A percentile compares a stretch with the other conserved stretches of the same genome.
Conservation (phyloP, 768 basidiomycete genomes). For the Sporobolomyces phaffii region DNA sequence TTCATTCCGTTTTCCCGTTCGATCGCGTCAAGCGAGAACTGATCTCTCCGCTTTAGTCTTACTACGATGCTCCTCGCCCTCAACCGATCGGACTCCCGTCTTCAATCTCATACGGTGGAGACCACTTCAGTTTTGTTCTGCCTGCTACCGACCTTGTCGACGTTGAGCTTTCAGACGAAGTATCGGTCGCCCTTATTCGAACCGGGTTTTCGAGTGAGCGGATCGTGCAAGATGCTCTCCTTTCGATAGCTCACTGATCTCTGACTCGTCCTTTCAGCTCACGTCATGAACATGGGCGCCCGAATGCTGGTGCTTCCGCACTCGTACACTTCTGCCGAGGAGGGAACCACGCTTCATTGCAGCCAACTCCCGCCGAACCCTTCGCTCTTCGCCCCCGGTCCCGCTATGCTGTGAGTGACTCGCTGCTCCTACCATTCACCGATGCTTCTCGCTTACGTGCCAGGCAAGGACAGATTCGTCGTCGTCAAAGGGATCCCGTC, state of each 20-base stretch:
- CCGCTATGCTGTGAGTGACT: constrained; percentile 43
- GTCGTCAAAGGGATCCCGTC: constrained; percentile 75
- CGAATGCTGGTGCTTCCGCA: constrained; percentile 72
- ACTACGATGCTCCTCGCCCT: constrained; percentile 67
- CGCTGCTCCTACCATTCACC: neutral
- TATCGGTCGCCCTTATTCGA: constrained; percentile 92
- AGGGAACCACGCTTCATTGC: constrained; percentile 69
- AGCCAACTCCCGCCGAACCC: constrained; percentile 73
- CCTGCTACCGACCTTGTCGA: neutral
- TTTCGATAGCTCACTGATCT: neutral
- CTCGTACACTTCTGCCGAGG: constrained; percentile 67
- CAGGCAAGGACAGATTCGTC: constrained; percentile 56
- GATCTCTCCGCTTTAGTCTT: constrained; percentile 61
- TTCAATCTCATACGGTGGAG: constrained; percentile 58
- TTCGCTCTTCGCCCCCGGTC: constrained; percentile 77
- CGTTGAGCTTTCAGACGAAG: constrained; percentile 69
- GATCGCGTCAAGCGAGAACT: constrained; percentile 49
- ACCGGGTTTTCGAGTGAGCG: constrained; percentile 73
- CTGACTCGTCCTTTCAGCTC: neutral
- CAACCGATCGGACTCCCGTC: constrained; percentile 59
- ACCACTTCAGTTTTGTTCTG: constrained; percentile 59
- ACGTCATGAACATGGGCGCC: constrained; percentile 55
- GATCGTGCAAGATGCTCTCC: too few species aligned
- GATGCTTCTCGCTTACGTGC: constrained; percentile 50
- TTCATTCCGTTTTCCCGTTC: neutral